Evolutionary conservation across 148 eudicot species (phyloP).

Genomic region (Polygonum maritimum): DNA sequence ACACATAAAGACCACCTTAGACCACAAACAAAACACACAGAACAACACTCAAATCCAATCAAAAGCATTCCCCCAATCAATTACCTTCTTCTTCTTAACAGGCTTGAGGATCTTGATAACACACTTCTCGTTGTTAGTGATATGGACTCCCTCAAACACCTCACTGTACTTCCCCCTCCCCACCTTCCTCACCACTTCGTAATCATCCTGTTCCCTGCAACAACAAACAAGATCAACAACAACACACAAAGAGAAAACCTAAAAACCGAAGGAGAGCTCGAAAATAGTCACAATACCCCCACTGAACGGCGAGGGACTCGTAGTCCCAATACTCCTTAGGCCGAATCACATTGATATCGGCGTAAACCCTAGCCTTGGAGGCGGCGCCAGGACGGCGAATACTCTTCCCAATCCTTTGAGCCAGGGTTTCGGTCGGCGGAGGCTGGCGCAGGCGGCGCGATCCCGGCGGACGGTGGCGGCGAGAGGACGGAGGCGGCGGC

Average conservation of each 20-base stretch:
- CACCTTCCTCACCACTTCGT: constrained; percentile 95
- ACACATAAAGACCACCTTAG: background rate
- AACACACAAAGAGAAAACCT: background rate
- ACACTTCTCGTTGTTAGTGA: constrained; percentile 69
- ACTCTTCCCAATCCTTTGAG: constrained; percentile 63
- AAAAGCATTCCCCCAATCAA: background rate
- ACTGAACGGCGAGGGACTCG: constrained; percentile 57
- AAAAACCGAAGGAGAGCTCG: background rate
- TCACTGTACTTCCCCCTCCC: constrained; percentile 96
- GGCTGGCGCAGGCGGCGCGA: constrained; percentile 3
- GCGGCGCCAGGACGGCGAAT: constrained; percentile 60
- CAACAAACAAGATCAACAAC: background rate
- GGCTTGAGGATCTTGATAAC: constrained; percentile 92
- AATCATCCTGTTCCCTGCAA: constrained; percentile 80
- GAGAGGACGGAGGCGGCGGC: constrained; percentile 10
- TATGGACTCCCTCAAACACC: constrained; percentile 85
- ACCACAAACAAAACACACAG: background rate
- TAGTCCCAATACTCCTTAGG: constrained; percentile 72
- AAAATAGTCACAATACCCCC: constrained; percentile 68
- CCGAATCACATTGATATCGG: constrained; percentile 49
- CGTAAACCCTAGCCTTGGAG: constrained; percentile 56
- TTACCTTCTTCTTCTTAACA: constrained; percentile 91
- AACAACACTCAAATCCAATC: background rate
- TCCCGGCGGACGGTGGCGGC: constrained; percentile 12
- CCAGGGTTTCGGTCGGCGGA: constrained; percentile 33